phyloP scores from a whole-genome alignment of 2,329 filamentous ascomycete species.

The Nemania sp. region DNA sequence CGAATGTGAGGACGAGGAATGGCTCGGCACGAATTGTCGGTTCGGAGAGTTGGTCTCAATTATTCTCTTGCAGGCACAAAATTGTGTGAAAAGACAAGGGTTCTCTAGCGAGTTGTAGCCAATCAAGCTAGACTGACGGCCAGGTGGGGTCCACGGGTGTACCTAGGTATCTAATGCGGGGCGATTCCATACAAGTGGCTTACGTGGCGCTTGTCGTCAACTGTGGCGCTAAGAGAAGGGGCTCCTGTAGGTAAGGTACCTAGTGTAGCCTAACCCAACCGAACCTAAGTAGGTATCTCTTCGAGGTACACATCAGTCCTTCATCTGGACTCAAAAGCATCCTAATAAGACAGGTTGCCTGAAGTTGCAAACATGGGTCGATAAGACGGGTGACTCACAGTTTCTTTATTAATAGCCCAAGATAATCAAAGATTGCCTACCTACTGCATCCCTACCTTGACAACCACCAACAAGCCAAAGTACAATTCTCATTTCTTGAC shows the following conservation, averaged over 20 bases:
- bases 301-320: too few relatives aligned
- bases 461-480: not conserved
- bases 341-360: constrained; percentile 33
- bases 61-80: constrained; percentile 35
- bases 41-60: constrained; percentile 22
- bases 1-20: constrained; percentile 35
- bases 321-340: too few relatives aligned
- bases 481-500: not conserved
- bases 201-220: constrained; percentile 14
- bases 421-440: not conserved
- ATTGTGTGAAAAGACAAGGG: constrained; percentile 38
- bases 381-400: constrained; percentile 22
- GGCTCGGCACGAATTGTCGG: constrained; percentile 24
- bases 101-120: constrained; percentile 28
- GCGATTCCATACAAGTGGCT: constrained; percentile 27
- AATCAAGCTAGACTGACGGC: constrained; percentile 4
- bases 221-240: not conserved
- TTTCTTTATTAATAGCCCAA: not conserved
- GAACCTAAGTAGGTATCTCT: not conserved
- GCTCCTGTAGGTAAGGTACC: too few relatives aligned
- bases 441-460: not conserved
- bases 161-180: constrained; percentile 12
- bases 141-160: not conserved
- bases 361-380: not conserved
- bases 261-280: not conserved